Percentiles rank a stretch among this genome's conserved stretches.
These are phyloP conservation scores for Ustilago sp. DNA, from an alignment of 1,284 basidiomycete species.

Conservation along the genomic window DNA sequence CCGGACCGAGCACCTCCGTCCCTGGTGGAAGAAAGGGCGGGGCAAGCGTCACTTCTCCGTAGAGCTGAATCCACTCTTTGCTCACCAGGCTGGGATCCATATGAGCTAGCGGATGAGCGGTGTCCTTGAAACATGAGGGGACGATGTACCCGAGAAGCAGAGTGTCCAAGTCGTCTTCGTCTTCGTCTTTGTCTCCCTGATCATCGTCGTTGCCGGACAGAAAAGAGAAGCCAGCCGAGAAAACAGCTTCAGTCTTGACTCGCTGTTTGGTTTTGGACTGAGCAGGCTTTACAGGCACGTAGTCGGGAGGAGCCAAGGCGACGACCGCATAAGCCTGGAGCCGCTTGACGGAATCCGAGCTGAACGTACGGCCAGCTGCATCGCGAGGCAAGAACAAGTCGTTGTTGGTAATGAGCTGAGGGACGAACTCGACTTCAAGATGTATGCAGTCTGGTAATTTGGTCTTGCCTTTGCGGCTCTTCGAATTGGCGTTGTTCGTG, in stretches of 20 bases:
- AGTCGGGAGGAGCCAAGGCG: slow-evolving; percentile 31
- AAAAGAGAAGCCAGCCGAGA: background rate
- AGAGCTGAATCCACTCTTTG: slow-evolving; percentile 45
- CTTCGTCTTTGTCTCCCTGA: background rate
- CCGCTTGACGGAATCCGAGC: background rate
- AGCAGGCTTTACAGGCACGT: background rate
- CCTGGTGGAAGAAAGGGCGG: slow-evolving; percentile 41
- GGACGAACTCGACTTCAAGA: slow-evolving; percentile 43
- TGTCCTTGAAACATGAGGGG: slow-evolving; percentile 34
- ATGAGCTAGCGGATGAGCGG: slow-evolving; percentile 23
- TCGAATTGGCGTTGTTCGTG: background rate
- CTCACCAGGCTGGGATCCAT: slow-evolving; percentile 26
- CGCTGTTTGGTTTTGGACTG: background rate
- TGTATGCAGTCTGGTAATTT: slow-evolving; percentile 20
- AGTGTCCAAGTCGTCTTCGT: slow-evolving; percentile 16
- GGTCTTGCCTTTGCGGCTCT: slow-evolving; percentile 18
- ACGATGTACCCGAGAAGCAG: slow-evolving; percentile 37
- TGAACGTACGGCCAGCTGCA: background rate
- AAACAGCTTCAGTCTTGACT: background rate
- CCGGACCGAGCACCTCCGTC: slow-evolving; percentile 22
- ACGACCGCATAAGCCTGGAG: slow-evolving; percentile 29
- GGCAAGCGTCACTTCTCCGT: slow-evolving; percentile 42
- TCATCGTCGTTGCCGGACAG: background rate
- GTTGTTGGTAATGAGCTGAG: slow-evolving; percentile 1
- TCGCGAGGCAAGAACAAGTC: slow-evolving; percentile 16